phyloP scores from a whole-genome alignment of 2,329 filamentous ascomycete genomes.

The Iodosphaeria phyllophila region DNA sequence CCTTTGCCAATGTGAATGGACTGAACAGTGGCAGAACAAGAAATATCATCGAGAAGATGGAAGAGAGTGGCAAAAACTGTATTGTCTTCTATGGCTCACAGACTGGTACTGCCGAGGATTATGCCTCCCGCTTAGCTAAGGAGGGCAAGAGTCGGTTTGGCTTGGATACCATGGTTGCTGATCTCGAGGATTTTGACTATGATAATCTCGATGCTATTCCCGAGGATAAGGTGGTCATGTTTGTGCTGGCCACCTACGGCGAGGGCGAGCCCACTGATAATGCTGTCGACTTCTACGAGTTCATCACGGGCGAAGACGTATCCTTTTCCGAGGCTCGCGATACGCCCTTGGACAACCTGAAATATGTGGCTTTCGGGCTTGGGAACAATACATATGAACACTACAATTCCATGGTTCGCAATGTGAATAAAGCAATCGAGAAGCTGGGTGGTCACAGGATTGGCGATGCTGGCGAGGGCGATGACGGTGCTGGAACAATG shows the following conservation, averaged over 20 bases:
- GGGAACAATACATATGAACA: slow-evolving; percentile 99
- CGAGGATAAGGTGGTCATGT: slow-evolving; percentile 81
- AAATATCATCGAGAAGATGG: slow-evolving; percentile 90
- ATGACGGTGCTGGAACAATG: slow-evolving; percentile 97
- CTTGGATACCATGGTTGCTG: slow-evolving; percentile 93
- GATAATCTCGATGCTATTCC: slow-evolving; percentile 80
- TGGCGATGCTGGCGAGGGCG: slow-evolving; percentile 79
- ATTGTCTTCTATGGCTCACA: slow-evolving; percentile 98
- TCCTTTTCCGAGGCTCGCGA: slow-evolving; percentile 61
- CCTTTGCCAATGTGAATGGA: slow-evolving; percentile 49
- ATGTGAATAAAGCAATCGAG: slow-evolving; percentile 63
- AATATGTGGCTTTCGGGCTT: slow-evolving; percentile 87
- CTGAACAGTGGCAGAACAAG: slow-evolving; percentile 69
- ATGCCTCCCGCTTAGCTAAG: slow-evolving; percentile 88
- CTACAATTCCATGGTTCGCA: slow-evolving; percentile 97
- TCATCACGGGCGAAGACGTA: slow-evolving; percentile 66
- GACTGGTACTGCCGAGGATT: slow-evolving; percentile 95
- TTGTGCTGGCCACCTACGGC: slow-evolving; percentile 91
- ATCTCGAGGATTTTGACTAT: slow-evolving; percentile 94
- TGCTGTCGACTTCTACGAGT: slow-evolving; percentile 97
- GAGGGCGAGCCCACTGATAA: slow-evolving; percentile 98
- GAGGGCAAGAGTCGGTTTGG: slow-evolving; percentile 94
- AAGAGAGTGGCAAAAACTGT: slow-evolving; percentile 90
- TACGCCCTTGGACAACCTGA: slow-evolving; percentile 59
- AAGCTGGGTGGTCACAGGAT: slow-evolving; percentile 74